These are phyloP conservation scores for Starmerella ratchasimensis DNA, from an alignment of 805 yeast species.

Conservation along the genomic window DNA sequence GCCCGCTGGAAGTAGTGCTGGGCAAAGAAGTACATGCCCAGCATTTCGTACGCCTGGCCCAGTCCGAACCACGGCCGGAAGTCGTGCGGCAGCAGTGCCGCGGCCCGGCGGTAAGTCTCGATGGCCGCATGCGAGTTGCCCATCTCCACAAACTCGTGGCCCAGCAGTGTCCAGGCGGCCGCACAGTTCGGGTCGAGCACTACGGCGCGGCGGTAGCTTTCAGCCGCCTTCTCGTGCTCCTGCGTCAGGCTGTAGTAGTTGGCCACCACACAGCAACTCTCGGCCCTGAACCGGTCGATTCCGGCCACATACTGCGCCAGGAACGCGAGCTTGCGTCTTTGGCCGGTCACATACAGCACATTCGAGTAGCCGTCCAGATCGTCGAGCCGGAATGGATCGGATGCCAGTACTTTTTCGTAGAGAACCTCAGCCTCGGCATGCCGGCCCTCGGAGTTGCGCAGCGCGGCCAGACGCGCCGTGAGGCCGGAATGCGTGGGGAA, in stretches of 20 bases:
- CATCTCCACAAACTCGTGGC: slow-evolving; percentile 93
- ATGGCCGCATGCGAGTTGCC: slow-evolving; percentile 96
- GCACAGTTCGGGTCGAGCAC: slow-evolving; percentile 65
- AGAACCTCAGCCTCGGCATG: slow-evolving; percentile 64
- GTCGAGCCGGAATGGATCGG: slow-evolving; percentile 78
- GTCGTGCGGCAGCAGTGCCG: slow-evolving; percentile 76
- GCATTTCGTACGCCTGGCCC: slow-evolving; percentile 94
- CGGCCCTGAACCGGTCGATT: slow-evolving; percentile 79
- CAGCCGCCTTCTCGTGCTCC: slow-evolving; percentile 89
- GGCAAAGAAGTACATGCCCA: slow-evolving; percentile 89
- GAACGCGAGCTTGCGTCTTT: slow-evolving; percentile 66
- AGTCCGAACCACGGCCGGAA: slow-evolving; percentile 97
- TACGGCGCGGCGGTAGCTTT: slow-evolving; percentile 82
- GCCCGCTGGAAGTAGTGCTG: slow-evolving; percentile 86
- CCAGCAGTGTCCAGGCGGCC: slow-evolving; percentile 96
- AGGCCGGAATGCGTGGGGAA: slow-evolving; percentile 68
- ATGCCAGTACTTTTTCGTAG: slow-evolving; percentile 58
- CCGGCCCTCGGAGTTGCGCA: slow-evolving; percentile 73
- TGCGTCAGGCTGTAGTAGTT: slow-evolving; percentile 83
- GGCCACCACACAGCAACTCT: slow-evolving; percentile 87
- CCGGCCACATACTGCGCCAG: slow-evolving; percentile 74
- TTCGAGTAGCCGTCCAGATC: slow-evolving; percentile 91
- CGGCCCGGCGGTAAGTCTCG: slow-evolving; percentile 85
- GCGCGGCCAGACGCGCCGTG: slow-evolving; percentile 67
- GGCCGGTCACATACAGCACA: slow-evolving; percentile 86